These are phyloP conservation scores for Kuraishia cidri DNA, from an alignment of 805 yeast species.

Conservation along the genomic window DNA sequence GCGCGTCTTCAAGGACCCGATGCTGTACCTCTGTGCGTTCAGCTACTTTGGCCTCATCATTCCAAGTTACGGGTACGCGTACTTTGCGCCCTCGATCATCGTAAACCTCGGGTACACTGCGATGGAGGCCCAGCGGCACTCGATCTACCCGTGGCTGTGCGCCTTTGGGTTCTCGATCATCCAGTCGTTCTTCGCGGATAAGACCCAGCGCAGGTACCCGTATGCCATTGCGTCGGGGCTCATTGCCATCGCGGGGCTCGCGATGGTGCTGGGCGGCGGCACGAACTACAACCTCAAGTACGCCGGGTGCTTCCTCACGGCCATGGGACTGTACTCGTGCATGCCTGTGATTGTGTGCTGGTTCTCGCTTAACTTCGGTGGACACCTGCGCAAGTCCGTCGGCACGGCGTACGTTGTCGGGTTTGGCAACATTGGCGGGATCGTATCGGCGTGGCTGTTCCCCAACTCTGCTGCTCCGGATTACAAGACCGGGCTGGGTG, in stretches of 20 bases:
- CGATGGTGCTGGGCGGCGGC: slow-evolving; percentile 39
- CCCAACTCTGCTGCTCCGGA: slow-evolving; percentile 48
- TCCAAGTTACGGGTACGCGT: slow-evolving; percentile 73
- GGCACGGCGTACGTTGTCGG: slow-evolving; percentile 50
- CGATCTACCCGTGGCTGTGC: slow-evolving; percentile 79
- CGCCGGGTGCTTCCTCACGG: slow-evolving; percentile 55
- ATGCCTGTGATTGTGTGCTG: slow-evolving; percentile 70
- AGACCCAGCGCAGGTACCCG: slow-evolving; percentile 31
- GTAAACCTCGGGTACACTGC: slow-evolving; percentile 55
- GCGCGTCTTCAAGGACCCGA: slow-evolving; percentile 48
- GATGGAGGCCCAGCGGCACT: slow-evolving; percentile 67
- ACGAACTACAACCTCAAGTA: slow-evolving; percentile 35
- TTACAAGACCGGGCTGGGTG: slow-evolving; percentile 44
- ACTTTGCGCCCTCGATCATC: slow-evolving; percentile 63
- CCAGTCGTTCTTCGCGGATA: slow-evolving; percentile 58
- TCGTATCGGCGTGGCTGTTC: slow-evolving; percentile 52
- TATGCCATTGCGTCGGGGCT: slow-evolving; percentile 21
- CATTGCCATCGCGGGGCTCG: slow-evolving; percentile 44
- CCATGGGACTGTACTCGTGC: slow-evolving; percentile 49
- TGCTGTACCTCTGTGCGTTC: slow-evolving; percentile 47
- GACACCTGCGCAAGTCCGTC: slow-evolving; percentile 49
- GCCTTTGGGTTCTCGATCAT: slow-evolving; percentile 63
- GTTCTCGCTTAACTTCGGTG: slow-evolving; percentile 52
- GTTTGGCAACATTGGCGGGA: slow-evolving; percentile 69
- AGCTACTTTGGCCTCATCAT: slow-evolving; percentile 58